A percentile compares a stretch with the other conserved stretches of the same genome.
These are phyloP conservation scores for Tirmania nivea DNA, from an alignment of 495 filamentous ascomycete genomes.

Conservation along the genomic window DNA sequence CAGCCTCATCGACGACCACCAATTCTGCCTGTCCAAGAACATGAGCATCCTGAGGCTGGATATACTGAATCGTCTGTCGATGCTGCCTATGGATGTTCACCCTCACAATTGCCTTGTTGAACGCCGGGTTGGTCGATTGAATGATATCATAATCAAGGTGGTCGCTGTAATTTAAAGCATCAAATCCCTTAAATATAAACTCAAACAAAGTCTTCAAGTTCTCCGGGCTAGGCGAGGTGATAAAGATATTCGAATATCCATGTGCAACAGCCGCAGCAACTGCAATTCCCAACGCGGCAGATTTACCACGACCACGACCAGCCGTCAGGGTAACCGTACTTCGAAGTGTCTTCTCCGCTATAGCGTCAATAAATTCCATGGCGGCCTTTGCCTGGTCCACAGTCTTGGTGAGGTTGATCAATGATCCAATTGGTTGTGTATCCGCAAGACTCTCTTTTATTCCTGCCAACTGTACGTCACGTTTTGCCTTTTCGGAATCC, in stretches of 20 bases:
- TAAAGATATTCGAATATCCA: constrained; percentile 98
- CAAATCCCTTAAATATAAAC: constrained; percentile 96
- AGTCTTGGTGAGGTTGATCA: constrained; percentile 68
- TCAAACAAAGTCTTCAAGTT: constrained; percentile 97
- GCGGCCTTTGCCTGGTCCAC: constrained; percentile 91
- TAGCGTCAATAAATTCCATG: constrained; percentile 86
- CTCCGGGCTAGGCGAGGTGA: constrained; percentile 93
- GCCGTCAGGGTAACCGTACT: constrained; percentile 89
- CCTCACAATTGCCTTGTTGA: constrained; percentile 95
- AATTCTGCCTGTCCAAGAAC: constrained; percentile 89
- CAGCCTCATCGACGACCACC: constrained; percentile 92
- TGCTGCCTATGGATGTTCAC: constrained; percentile 93
- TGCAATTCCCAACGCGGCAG: constrained; percentile 79
- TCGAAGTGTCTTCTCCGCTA: constrained; percentile 82
- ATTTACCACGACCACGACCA: constrained; percentile 89
- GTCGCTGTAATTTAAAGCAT: constrained; percentile 77
- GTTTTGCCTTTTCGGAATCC: constrained; percentile 39
- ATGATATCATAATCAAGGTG: constrained; percentile 96
- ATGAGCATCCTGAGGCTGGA: constrained; percentile 86
- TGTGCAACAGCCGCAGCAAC: constrained; percentile 86
- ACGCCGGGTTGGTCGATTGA: constrained; percentile 93
- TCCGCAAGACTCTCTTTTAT: constrained; percentile 77
- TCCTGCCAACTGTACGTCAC: constrained; percentile 56
- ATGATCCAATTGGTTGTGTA: constrained; percentile 60
- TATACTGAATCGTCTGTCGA: constrained; percentile 95